These are phyloP conservation scores for Imleria badia DNA, from an alignment of 768 basidiomycete species.

Conservation along the genomic window DNA sequence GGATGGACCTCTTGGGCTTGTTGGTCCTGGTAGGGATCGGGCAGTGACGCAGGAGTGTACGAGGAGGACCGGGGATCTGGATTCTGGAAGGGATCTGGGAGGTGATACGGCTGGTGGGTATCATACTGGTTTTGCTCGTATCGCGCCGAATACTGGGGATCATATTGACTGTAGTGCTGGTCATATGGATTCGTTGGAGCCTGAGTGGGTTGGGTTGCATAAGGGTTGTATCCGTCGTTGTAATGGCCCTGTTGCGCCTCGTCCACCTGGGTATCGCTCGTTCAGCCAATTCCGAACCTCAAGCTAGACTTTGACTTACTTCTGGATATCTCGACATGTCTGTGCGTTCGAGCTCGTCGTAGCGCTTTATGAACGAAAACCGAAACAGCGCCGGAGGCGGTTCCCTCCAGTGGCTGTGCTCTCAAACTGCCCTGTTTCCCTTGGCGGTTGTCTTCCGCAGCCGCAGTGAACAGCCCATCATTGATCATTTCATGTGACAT, in stretches of 20 bases:
- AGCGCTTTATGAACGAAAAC: slow-evolving; percentile 9
- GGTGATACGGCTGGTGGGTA: slow-evolving; percentile 33
- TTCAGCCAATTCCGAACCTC: neutral
- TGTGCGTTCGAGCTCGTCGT: slow-evolving; percentile 1
- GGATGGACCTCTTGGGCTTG: slow-evolving; percentile 16
- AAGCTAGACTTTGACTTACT: slow-evolving; percentile 25
- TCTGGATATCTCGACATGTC: slow-evolving; percentile 44
- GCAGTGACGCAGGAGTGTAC: slow-evolving; percentile 13
- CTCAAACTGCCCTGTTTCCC: no score
- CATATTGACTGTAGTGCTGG: slow-evolving; percentile 30
- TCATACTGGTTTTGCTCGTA: slow-evolving; percentile 37
- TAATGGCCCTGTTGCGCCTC: slow-evolving; percentile 62
- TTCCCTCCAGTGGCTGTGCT: slow-evolving; percentile 6
- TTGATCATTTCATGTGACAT: no score
- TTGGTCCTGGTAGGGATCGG: slow-evolving; percentile 27
- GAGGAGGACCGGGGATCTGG: slow-evolving; percentile 17
- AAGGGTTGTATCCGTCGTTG: slow-evolving; percentile 65
- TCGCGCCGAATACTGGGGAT: slow-evolving; percentile 29
- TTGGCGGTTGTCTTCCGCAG: neutral
- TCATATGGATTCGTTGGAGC: slow-evolving; percentile 40
- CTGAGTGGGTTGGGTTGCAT: slow-evolving; percentile 32
- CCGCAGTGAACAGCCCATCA: slow-evolving; percentile 3
- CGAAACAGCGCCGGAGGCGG: neutral
- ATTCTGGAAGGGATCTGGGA: slow-evolving; percentile 40
- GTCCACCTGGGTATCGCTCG: slow-evolving; percentile 47